These are phyloP conservation scores for Aureobasidium namibiae DNA, from an alignment of 2,329 filamentous ascomycete species.

Conservation along the genomic window DNA sequence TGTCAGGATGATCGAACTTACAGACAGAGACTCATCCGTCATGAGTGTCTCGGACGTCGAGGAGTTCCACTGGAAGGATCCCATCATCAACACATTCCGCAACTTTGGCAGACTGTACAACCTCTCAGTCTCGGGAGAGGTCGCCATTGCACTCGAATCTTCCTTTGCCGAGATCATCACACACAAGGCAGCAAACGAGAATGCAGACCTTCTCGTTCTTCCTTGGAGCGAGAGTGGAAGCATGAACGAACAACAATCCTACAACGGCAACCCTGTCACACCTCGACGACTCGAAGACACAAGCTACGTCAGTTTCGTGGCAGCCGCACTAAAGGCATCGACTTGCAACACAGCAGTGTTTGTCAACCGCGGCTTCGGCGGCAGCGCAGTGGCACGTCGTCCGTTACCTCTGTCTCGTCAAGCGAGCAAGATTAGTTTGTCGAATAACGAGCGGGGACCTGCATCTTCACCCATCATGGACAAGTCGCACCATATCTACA, in stretches of 20 bases:
- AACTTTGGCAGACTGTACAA: constrained; percentile 81
- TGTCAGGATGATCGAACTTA: constrained; percentile 76
- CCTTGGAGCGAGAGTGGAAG: constrained; percentile 84
- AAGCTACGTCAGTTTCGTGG: constrained; percentile 67
- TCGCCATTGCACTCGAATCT: constrained; percentile 68
- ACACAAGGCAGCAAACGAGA: constrained; percentile 44
- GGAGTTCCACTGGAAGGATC: constrained; percentile 58
- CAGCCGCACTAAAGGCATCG: constrained; percentile 54
- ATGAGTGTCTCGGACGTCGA: constrained; percentile 86
- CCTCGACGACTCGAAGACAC: constrained; percentile 49
- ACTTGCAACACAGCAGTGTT: constrained; percentile 67
- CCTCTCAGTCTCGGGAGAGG: constrained; percentile 71
- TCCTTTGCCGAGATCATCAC: constrained; percentile 73
- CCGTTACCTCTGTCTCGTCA: constrained; percentile 37
- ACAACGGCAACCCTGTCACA: background rate
- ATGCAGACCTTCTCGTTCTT: constrained; percentile 66
- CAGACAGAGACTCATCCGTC: constrained; percentile 86
- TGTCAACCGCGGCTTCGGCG: constrained; percentile 63
- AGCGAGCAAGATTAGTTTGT: constrained; percentile 51
- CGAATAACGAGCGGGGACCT: constrained; percentile 48
- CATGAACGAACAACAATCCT: constrained; percentile 53
- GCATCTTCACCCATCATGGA: constrained; percentile 52
- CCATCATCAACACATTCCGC: constrained; percentile 84
- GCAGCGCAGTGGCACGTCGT: constrained; percentile 27
- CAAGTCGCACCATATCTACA: constrained; percentile 73